phyloP scores from a whole-genome alignment of 352 stramenopile genomes.

The Phytophthora citrophthora region DNA sequence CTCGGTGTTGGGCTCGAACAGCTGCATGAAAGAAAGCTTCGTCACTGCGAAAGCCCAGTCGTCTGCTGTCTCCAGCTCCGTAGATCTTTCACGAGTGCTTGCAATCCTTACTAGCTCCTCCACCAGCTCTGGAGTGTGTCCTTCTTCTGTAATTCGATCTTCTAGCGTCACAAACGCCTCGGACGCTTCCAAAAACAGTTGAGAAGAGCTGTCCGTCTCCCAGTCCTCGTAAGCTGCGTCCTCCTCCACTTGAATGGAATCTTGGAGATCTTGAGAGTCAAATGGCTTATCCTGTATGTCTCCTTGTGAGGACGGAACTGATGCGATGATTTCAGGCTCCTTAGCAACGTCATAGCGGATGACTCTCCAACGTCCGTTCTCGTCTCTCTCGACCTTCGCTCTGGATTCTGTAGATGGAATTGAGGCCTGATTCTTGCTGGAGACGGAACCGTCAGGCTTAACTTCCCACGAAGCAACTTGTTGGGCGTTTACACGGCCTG shows the following conservation, averaged over 20 bases:
- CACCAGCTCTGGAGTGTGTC: constrained; percentile 50
- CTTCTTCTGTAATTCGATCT: constrained; percentile 52
- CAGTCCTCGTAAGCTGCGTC: constrained; percentile 13
- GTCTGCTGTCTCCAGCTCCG: constrained; percentile 21
- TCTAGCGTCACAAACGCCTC: constrained; percentile 59
- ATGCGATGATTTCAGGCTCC: neutral
- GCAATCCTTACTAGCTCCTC: constrained; percentile 37
- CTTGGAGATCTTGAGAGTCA: constrained; percentile 1
- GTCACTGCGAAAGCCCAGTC: constrained; percentile 66
- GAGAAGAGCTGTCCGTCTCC: constrained; percentile 7
- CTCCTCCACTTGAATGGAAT: constrained; percentile 2
- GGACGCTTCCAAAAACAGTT: constrained; percentile 39
- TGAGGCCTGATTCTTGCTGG: constrained; percentile 6
- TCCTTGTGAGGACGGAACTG: neutral
- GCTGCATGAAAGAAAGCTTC: constrained; percentile 61
- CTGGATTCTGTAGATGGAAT: constrained; percentile 5
- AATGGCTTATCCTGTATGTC: constrained; percentile 1
- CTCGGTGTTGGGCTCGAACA: constrained; percentile 52
- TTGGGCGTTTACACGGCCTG: neutral
- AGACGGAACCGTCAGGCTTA: constrained; percentile 26
- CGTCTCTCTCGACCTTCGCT: constrained; percentile 13
- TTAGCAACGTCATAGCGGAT: constrained; percentile 7
- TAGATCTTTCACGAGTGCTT: neutral
- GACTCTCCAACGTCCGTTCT: constrained; percentile 19
- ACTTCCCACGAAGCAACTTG: constrained; percentile 29